Evolutionary conservation across 805 yeast genomes (phyloP).

Genomic region (Candida silvatica): DNA sequence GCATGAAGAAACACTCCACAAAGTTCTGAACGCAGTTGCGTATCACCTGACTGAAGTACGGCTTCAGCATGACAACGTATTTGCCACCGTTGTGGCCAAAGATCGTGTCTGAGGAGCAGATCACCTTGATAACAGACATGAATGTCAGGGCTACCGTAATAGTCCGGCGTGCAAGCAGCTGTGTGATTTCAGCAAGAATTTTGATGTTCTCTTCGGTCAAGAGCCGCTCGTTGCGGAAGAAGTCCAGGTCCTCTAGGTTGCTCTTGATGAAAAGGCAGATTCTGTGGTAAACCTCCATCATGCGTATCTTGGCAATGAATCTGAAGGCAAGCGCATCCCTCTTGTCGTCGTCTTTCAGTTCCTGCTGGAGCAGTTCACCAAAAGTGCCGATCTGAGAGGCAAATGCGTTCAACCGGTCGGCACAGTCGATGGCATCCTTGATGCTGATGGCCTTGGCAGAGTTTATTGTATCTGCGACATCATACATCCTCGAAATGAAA

Average conservation of each 20-base stretch:
- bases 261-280: constrained; percentile 3
- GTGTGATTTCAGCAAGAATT: constrained; percentile 1
- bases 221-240: constrained; percentile 1
- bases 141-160: constrained; percentile 2
- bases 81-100: neutral
- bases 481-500: constrained; percentile 3
- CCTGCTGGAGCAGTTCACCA: constrained; percentile 2
- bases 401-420: constrained; percentile 1
- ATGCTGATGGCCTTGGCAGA: constrained; percentile 6
- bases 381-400: constrained; percentile 1
- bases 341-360: neutral
- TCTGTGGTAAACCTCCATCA: constrained; percentile 2
- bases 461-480: constrained; percentile 3
- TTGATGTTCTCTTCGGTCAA: constrained; percentile 1
- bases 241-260: constrained; percentile 4
- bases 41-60: neutral
- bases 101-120: constrained; percentile 2
- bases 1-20: neutral
- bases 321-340: neutral
- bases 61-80: constrained; percentile 1
- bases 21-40: neutral
- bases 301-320: constrained; percentile 3
- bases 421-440: constrained; percentile 5
- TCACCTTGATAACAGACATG: constrained; percentile 2
- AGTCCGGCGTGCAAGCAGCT: constrained; percentile 3